These are phyloP conservation scores for Pittosporum tobira DNA, from an alignment of 129 eudicot genomes.

Conservation along the genomic window DNA sequence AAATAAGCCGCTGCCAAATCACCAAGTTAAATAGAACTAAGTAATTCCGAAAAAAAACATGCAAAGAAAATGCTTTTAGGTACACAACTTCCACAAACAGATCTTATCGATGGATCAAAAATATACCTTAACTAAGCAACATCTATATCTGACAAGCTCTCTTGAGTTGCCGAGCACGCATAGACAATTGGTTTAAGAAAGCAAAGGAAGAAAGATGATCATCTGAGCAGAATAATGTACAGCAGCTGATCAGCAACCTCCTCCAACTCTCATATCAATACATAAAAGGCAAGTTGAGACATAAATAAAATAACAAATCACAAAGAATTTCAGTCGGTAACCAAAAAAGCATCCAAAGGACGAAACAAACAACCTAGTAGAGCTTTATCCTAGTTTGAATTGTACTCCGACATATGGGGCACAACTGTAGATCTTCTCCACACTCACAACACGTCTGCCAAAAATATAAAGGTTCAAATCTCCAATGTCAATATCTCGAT, in stretches of 20 bases:
- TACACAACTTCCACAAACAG: too few species aligned
- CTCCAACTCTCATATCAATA: background rate
- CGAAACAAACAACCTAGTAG: slow-evolving; percentile 27
- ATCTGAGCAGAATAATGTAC: background rate
- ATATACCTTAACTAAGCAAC: too few species aligned
- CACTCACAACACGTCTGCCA: slow-evolving; percentile 90
- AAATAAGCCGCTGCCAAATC: too few species aligned
- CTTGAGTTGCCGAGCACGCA: too few species aligned
- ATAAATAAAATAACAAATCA: background rate
- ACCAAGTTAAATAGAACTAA: too few species aligned
- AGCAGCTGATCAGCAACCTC: background rate
- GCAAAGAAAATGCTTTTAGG: too few species aligned
- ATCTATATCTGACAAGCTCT: too few species aligned
- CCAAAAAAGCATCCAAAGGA: background rate
- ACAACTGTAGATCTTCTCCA: slow-evolving; percentile 57
- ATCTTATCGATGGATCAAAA: too few species aligned
- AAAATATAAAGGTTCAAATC: background rate
- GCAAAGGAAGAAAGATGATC: background rate
- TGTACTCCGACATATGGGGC: slow-evolving; percentile 77
- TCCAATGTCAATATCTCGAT: background rate
- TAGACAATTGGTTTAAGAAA: too few species aligned
- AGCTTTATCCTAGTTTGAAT: slow-evolving; percentile 84
- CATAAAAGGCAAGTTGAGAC: background rate
- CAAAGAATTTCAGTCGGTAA: slow-evolving; percentile 2
- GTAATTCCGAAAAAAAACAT: too few species aligned